Base-by-base conservation (phyloP, 148 eudicot species). In the Suaeda aralocaspica region DNA sequence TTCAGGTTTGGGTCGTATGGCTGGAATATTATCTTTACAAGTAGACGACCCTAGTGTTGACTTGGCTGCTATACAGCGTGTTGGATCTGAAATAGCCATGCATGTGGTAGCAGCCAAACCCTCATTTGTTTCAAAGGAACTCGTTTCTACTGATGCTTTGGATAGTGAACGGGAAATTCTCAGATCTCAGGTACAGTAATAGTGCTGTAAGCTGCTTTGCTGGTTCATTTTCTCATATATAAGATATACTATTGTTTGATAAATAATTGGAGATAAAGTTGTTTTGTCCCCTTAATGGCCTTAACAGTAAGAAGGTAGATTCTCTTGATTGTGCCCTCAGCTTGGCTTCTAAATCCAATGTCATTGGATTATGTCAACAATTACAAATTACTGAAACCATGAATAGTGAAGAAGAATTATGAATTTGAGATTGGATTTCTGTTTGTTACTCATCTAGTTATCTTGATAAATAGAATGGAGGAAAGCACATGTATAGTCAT, bases 11-110 rank as follows among this genome's bases (percentile, higher is more conserved):
- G 99, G 99, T 59, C 96, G 99, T 30, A 83, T 95, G 71, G 96
- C 96, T 79, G 95, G 93, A 59, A 74, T 95, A 76, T 61, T 91
- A 76, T 86, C 90, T 46, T 88, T 95, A 55, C 87, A 95, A 80
- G 92, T 95, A 67, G 96, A 89, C 75, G 84, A 88, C 78, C 82
- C 82, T 70, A 76, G 79, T 84, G 84, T 76, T 76, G 75, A 94
- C 63, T 42, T 79, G 67, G 82, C 85, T 79, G 80, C 84, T 45
- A 80, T 95, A 66, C 83, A 80, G 63, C 88, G 79, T 44, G 86
- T 91, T 78, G 97, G 99, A 62, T 84, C 97, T 66, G 92, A 91
- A 80, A 49, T 95, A 67, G 99, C 99, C 67, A 95, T 95, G 99
- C 99, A 95, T 79, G 74, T 95, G 30, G 99, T 95, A 14, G 99